Conservation (phyloP, 768 basidiomycete genomes). For the Podaxis sp. region DNA sequence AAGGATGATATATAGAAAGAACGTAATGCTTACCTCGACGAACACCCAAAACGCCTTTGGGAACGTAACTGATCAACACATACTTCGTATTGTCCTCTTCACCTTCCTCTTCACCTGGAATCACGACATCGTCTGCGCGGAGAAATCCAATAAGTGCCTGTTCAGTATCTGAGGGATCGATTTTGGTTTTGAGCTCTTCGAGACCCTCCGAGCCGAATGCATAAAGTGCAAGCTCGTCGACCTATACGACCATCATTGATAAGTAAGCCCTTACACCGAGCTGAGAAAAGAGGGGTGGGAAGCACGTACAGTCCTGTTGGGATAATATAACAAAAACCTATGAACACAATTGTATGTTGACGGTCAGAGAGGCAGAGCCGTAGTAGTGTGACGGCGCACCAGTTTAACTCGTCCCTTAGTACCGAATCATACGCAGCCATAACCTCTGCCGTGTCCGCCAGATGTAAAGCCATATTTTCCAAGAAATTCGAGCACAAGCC, state of each 20-base stretch:
- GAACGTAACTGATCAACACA: not conserved
- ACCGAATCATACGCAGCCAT: constrained; percentile 11
- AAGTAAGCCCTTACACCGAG: not conserved
- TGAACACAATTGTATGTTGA: not conserved
- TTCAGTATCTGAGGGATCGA: constrained; percentile 27
- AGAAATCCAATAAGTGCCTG: constrained; percentile 43
- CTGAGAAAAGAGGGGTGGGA: not conserved
- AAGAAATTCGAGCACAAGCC: not conserved
- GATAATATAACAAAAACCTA: constrained; percentile 24
- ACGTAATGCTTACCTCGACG: constrained; percentile 19
- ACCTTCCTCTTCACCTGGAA: not conserved
- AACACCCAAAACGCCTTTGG: constrained; percentile 11
- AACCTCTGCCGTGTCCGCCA: not conserved
- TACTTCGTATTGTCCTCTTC: not conserved
- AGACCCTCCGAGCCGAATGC: constrained; percentile 38
- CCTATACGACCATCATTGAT: constrained; percentile 16
- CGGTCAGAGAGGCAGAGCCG: not conserved
- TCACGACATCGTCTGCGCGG: constrained; percentile 17
- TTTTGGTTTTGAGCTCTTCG: constrained; percentile 39
- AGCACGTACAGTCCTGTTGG: constrained; percentile 21
- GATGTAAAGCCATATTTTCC: constrained; percentile 4
- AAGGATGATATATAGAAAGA: not conserved
- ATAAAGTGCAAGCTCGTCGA: constrained; percentile 35
- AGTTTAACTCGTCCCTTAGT: constrained; percentile 8
- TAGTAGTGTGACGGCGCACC: not conserved